These are phyloP conservation scores for Baorangia bicolor DNA, from an alignment of 768 basidiomycete genomes.

Conservation along the genomic window DNA sequence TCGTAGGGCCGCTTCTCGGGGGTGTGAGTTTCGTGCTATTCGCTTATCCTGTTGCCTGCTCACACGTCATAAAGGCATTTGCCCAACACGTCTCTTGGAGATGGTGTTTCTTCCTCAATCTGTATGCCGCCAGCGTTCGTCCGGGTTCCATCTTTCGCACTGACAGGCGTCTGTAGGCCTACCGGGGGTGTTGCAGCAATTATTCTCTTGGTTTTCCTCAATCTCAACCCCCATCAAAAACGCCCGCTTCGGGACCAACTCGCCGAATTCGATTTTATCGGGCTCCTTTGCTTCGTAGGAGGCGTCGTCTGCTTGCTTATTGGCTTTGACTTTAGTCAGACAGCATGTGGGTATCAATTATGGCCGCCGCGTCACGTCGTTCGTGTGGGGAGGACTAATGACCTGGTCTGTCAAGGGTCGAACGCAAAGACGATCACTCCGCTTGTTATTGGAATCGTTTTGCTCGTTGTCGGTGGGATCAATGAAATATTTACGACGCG, in stretches of 20 bases:
- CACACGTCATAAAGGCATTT: slow-evolving; percentile 42
- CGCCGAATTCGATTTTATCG: slow-evolving; percentile 70
- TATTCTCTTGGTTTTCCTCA: slow-evolving; percentile 70
- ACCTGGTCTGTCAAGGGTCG: slow-evolving; percentile 44
- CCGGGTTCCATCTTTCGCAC: not conserved
- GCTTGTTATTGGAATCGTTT: slow-evolving; percentile 53
- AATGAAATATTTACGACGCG: slow-evolving; percentile 63
- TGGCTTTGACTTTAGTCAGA: slow-evolving; percentile 72
- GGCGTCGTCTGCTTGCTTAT: slow-evolving; percentile 70
- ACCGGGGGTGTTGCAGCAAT: slow-evolving; percentile 65
- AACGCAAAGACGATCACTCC: slow-evolving; percentile 58
- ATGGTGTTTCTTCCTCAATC: slow-evolving; percentile 82
- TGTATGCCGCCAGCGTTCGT: slow-evolving; percentile 41
- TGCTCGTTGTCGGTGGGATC: slow-evolving; percentile 50
- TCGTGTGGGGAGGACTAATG: not conserved
- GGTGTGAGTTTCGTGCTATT: slow-evolving; percentile 50
- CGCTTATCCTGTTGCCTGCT: not conserved
- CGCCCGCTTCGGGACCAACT: slow-evolving; percentile 57
- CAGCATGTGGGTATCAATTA: slow-evolving; percentile 49
- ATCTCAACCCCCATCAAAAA: slow-evolving; percentile 72
- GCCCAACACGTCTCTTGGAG: slow-evolving; percentile 78
- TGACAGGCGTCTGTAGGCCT: slow-evolving; percentile 45
- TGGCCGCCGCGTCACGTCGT: not conserved
- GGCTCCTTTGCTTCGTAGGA: slow-evolving; percentile 57
- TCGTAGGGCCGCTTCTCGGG: slow-evolving; percentile 79